These are phyloP conservation scores for Pleurostoma richardsiae DNA, from an alignment of 2,329 filamentous ascomycete genomes.

Conservation along the genomic window DNA sequence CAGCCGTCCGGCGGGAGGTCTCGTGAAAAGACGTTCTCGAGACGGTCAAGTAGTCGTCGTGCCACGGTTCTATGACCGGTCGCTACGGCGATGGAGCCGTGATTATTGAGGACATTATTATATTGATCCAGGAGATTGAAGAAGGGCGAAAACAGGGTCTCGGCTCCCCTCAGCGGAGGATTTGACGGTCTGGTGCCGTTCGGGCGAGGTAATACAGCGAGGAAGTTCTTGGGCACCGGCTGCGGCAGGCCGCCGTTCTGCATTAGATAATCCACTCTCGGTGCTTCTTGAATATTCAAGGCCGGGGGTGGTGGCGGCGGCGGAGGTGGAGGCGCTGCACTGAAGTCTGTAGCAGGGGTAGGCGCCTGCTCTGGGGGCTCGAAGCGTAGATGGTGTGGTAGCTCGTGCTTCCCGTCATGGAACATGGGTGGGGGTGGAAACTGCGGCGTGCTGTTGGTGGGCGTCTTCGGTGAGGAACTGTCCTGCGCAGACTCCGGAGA, in stretches of 20 bases:
- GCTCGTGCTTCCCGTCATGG: constrained; percentile 29
- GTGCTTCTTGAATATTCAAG: constrained; percentile 63
- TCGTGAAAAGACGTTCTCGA: constrained; percentile 91
- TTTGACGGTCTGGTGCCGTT: constrained; percentile 56
- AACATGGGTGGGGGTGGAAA: constrained; percentile 41
- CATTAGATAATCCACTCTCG: constrained; percentile 86
- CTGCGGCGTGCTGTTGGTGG: constrained; percentile 44
- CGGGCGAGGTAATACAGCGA: constrained; percentile 57
- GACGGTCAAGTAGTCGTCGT: constrained; percentile 76
- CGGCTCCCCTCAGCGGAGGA: constrained; percentile 60
- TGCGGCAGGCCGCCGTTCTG: constrained; percentile 79
- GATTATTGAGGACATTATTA: constrained; percentile 71
- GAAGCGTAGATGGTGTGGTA: constrained; percentile 25
- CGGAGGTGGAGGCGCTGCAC: constrained; percentile 37
- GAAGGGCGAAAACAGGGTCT: constrained; percentile 76
- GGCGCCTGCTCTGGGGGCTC: constrained; percentile 32
- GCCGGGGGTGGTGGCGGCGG: constrained; percentile 73
- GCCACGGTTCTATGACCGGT: constrained; percentile 96
- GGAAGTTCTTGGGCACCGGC: constrained; percentile 66
- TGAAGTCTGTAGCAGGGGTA: constrained; percentile 34
- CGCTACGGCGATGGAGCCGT: constrained; percentile 88
- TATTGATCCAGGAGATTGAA: constrained; percentile 84
- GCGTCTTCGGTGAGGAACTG: constrained; percentile 53
- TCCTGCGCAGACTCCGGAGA: constrained; percentile 46
- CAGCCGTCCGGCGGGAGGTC: constrained; percentile 88